These are phyloP conservation scores for Arthrobotrys musiformis DNA, from an alignment of 2,329 filamentous ascomycete species.

Conservation along the genomic window DNA sequence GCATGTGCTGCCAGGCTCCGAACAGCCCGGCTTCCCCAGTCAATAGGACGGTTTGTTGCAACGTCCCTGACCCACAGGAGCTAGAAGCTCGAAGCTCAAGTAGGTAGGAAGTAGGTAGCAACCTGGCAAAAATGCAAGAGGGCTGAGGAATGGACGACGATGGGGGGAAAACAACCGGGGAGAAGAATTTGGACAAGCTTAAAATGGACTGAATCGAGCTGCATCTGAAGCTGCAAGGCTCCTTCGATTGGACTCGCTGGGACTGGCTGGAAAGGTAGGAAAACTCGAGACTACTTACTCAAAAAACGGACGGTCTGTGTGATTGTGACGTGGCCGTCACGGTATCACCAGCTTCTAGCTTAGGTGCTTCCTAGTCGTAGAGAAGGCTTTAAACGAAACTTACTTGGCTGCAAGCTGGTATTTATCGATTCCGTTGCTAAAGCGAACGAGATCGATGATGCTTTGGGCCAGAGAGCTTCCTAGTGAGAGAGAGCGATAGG, in stretches of 20 bases:
- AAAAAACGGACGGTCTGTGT: constrained; percentile 10
- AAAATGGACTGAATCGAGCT: background rate
- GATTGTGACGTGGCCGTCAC: constrained; percentile 53
- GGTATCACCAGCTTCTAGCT: constrained; percentile 31
- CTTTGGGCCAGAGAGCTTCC: constrained; percentile 1
- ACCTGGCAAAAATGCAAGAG: constrained; percentile 42
- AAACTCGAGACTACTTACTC: constrained; percentile 37
- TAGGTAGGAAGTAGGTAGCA: too few relatives aligned
- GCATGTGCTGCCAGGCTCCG: constrained; percentile 5
- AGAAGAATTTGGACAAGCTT: constrained; percentile 16
- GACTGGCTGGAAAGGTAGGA: background rate
- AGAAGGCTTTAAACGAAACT: background rate
- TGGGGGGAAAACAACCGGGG: background rate
- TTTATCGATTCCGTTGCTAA: background rate
- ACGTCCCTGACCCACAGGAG: background rate
- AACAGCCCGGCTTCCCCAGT: constrained; percentile 2
- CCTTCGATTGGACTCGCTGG: background rate
- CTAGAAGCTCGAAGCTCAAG: too few relatives aligned
- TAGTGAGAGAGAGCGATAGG: background rate
- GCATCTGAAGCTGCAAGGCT: constrained; percentile 27
- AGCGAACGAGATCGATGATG: background rate
- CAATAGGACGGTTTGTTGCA: constrained; percentile 8
- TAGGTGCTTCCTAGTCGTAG: background rate
- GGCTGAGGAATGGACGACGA: constrained; percentile 29
- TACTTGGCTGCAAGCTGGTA: background rate